Base-by-base conservation (phyloP, 1,284 basidiomycete species). In the Irpex lacteus region DNA sequence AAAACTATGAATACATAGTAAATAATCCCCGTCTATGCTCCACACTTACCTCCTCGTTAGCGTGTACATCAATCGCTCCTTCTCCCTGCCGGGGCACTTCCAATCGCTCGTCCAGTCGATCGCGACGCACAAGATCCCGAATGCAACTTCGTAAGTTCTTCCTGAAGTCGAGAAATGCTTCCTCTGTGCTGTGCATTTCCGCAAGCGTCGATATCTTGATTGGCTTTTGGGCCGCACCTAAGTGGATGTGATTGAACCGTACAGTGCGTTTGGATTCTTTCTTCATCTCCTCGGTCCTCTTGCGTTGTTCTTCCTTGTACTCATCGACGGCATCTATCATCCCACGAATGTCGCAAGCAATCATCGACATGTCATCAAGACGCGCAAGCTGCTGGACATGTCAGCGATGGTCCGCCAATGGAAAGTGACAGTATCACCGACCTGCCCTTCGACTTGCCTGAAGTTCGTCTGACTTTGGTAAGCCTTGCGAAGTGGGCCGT, bases 401-500 rank as follows among this genome's bases (percentile, higher is more conserved):
- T 44, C 7, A 21, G 15, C 5, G 15, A 44, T 44, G 4, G 15
- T 9, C 40, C 4, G 4, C 5, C 15, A 2, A 11, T 44, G 11
- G 2, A 8, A 44, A 9, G 15, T 0, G 8, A 44, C 2, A 11
- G 15, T 44, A 11, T 44, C 40, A 44, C 67, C 19, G 47, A 73
- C 73, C 67, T 73, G 73, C 5, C 55, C 36, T 7, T 61, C 71
- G 38, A 71, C 61, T 57, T 72, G 61, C 62, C 75, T 74, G 63
- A 74, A 75, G 60, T 79, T 78, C n/a, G 72, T 72, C 2, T 47
- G 63, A 1, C 36, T n/a, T 4, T 66, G 64, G 57, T 75, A 76
- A 1, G 60, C 57, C 7, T 66, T 52, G 56, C 75, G 75, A 8
- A 76, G 34, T 2, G 66, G 58, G 0, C 67, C 66, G 65, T 75